Evolutionary conservation across 2,329 filamentous ascomycete species (phyloP).

Genomic region (Pleomassaria siparia): DNA sequence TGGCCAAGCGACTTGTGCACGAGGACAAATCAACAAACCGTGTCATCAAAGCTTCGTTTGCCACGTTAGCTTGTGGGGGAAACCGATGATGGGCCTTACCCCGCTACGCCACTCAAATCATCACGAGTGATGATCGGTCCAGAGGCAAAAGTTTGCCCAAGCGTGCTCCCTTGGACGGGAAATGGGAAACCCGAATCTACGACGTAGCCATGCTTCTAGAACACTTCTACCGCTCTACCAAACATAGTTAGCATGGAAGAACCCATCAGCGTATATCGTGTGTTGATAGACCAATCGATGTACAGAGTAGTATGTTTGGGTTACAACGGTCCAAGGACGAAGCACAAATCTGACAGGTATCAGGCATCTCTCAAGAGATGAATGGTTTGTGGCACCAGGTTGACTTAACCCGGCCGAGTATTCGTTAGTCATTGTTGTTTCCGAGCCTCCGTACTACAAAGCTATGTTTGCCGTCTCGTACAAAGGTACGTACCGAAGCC

Average conservation of each 20-base stretch:
- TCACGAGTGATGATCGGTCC: neutral
- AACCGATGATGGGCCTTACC: neutral
- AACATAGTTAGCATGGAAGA: neutral
- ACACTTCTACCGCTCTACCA: conserved; percentile 13
- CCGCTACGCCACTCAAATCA: neutral
- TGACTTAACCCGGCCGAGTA: too few relatives aligned
- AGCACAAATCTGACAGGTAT: too few relatives aligned
- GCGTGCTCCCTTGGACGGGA: too few relatives aligned
- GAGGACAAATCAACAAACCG: neutral
- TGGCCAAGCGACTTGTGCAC: conserved; percentile 3
- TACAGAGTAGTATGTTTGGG: neutral
- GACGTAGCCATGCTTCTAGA: conserved; percentile 15
- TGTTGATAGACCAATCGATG: conserved; percentile 1
- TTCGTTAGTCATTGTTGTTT: too few relatives aligned
- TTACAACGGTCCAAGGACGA: neutral
- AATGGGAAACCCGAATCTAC: too few relatives aligned
- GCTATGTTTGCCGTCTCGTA: too few relatives aligned
- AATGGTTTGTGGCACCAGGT: too few relatives aligned
- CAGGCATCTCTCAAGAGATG: too few relatives aligned
- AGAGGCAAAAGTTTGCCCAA: neutral
- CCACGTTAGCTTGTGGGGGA: neutral
- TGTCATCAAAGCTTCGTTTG: conserved; percentile 2
- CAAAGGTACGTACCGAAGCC: too few relatives aligned
- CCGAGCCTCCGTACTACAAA: too few relatives aligned
- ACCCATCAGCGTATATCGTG: neutral